Percentiles rank a stretch among this genome's conserved stretches.
phyloP scores from a whole-genome alignment of 2,329 filamentous ascomycete species.

The Corynespora cassiicola region DNA sequence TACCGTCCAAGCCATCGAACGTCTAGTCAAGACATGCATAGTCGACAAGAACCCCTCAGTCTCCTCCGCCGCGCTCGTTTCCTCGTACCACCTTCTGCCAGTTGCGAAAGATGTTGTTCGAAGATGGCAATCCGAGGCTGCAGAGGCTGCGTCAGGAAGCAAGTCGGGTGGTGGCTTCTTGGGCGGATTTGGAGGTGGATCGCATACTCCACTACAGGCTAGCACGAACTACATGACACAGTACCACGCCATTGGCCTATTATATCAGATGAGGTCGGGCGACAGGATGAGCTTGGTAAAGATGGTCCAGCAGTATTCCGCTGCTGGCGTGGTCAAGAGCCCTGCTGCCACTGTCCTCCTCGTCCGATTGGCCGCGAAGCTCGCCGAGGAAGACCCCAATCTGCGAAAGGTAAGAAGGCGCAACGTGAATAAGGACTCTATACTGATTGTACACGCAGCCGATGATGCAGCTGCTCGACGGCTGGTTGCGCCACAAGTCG shows the following conservation, averaged over 20 bases:
- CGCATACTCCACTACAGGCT: slow-evolving; percentile 72
- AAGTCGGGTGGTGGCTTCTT: slow-evolving; percentile 92
- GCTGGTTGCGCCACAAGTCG: slow-evolving; percentile 97
- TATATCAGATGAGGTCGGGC: slow-evolving; percentile 97
- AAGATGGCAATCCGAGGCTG: slow-evolving; percentile 98
- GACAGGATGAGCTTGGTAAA: slow-evolving; percentile 98
- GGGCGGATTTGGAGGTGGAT: slow-evolving; percentile 85
- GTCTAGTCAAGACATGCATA: slow-evolving; percentile 98
- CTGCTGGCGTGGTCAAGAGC: slow-evolving; percentile 90
- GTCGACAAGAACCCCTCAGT: slow-evolving; percentile 99
- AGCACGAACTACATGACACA: slow-evolving; percentile 95
- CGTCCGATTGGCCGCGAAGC: slow-evolving; percentile 88
- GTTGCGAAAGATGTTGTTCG: slow-evolving; percentile 94
- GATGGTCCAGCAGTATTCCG: slow-evolving; percentile 99
- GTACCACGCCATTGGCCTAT: slow-evolving; percentile 95
- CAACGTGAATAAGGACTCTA: neutral
- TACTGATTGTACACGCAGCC: slow-evolving; percentile 53
- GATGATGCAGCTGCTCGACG: slow-evolving; percentile 96
- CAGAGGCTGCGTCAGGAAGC: slow-evolving; percentile 88
- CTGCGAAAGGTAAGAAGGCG: slow-evolving; percentile 67
- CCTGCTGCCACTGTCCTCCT: slow-evolving; percentile 91
- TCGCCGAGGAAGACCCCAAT: slow-evolving; percentile 90
- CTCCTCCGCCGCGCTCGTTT: slow-evolving; percentile 92
- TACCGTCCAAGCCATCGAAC: slow-evolving; percentile 96
- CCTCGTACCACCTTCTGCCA: slow-evolving; percentile 95